Percentiles rank a stretch among this genome's conserved stretches.
These are phyloP conservation scores for Albophoma yamanashiensis DNA, from an alignment of 2,329 filamentous ascomycete genomes.

Conservation along the genomic window DNA sequence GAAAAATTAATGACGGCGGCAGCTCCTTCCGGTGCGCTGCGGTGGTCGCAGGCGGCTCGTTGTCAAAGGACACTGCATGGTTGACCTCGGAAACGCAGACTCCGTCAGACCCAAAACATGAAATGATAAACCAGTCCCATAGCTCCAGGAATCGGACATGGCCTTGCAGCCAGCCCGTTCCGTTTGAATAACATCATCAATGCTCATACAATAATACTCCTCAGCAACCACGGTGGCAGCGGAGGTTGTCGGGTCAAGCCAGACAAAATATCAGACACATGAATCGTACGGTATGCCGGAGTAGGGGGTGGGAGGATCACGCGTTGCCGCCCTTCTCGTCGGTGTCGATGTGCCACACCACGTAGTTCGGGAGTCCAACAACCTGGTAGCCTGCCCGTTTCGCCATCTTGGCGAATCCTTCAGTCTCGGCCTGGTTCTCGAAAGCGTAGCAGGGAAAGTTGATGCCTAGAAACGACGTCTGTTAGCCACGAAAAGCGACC, in stretches of 20 bases:
- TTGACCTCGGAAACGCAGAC: neutral
- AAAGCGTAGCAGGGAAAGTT: conserved; percentile 97
- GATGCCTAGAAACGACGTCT: conserved; percentile 50
- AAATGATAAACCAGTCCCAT: neutral
- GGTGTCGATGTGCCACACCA: conserved; percentile 98
- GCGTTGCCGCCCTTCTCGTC: conserved; percentile 83
- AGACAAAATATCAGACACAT: conserved; percentile 12
- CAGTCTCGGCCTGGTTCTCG: conserved; percentile 97
- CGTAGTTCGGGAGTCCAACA: conserved; percentile 87
- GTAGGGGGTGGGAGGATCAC: conserved; percentile 15
- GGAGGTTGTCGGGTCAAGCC: conserved; percentile 8
- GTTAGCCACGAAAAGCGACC: neutral
- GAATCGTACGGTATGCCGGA: conserved; percentile 6
- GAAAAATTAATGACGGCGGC: neutral
- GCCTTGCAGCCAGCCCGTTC: neutral
- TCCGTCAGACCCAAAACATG: neutral
- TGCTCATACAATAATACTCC: conserved; percentile 13
- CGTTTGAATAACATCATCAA: conserved; percentile 12
- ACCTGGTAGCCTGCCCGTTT: conserved; percentile 92
- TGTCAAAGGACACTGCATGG: neutral
- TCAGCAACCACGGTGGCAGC: conserved; percentile 6
- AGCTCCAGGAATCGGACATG: neutral
- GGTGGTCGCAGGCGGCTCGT: neutral
- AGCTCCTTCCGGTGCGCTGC: neutral
- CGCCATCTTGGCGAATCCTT: conserved; percentile 98